Evolutionary conservation across 75 land plant species (phyloP).

Genomic region (Chamaecyparis obtusa): DNA sequence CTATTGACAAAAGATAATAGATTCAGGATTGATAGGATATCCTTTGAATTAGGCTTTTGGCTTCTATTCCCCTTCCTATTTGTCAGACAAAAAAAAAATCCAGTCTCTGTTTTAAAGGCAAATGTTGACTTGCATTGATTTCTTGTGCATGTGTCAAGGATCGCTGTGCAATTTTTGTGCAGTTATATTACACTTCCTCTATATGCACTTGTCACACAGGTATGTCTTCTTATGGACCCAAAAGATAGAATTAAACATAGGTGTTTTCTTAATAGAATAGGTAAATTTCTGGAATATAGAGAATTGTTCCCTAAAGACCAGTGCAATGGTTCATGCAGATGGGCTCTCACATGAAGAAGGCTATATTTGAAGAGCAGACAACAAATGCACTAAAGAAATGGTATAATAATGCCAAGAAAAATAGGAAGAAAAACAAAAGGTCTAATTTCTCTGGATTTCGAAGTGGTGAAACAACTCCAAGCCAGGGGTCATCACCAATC

Average conservation of each 20-base stretch:
- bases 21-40: background rate
- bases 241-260: background rate
- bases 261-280: background rate
- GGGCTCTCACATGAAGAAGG: constrained; percentile 19
- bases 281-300: background rate
- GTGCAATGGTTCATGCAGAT: constrained; percentile 13
- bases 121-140: background rate
- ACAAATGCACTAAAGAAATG: constrained; percentile 31
- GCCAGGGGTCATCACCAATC: background rate
- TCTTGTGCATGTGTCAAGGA: background rate
- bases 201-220: constrained; percentile 71
- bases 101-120: background rate
- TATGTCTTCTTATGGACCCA: background rate
- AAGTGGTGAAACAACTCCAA: constrained; percentile 5
- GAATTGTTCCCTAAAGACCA: background rate
- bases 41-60: background rate
- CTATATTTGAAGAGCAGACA: constrained; percentile 35
- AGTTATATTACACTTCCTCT: constrained; percentile 72
- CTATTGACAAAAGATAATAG: background rate
- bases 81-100: background rate
- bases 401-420: constrained; percentile 9
- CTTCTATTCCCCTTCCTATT: background rate
- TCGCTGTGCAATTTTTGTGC: constrained; percentile 42
- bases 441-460: background rate
- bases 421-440: background rate